Evolutionary conservation across 108 stramenopile genomes (phyloP).

Genomic region (Pseudonitzschia multistriata): DNA sequence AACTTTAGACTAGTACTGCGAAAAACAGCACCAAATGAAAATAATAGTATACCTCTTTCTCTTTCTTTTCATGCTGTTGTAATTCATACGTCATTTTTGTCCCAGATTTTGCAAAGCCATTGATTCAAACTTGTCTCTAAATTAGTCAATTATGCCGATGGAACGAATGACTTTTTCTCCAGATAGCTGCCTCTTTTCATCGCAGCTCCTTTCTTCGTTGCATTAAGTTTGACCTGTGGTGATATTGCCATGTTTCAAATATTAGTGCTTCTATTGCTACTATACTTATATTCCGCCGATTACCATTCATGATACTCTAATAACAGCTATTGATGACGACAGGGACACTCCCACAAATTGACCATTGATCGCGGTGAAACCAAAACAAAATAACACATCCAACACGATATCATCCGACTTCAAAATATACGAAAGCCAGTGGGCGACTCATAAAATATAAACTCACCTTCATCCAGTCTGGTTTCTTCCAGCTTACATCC

Average conservation of each 20-base stretch:
- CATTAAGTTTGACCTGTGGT: conserved; percentile 18
- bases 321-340: background rate
- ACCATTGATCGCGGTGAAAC: background rate
- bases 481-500: conserved; percentile 28
- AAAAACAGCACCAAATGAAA: no score
- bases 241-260: background rate
- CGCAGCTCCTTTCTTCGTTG: conserved; percentile 15
- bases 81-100: no score
- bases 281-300: no score
- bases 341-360: background rate
- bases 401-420: conserved; percentile 2
- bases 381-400: background rate
- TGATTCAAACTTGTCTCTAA: no score
- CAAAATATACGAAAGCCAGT: background rate
- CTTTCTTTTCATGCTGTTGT: no score
- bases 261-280: background rate
- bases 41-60: no score
- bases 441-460: background rate
- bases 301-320: background rate
- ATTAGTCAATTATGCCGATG: no score
- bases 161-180: background rate
- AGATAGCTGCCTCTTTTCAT: conserved; percentile 21
- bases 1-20: no score
- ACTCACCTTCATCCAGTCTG: conserved; percentile 30
- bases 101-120: no score